These are phyloP conservation scores for Huntiella abstrusa DNA, from an alignment of 2,329 filamentous ascomycete species.

Conservation along the genomic window DNA sequence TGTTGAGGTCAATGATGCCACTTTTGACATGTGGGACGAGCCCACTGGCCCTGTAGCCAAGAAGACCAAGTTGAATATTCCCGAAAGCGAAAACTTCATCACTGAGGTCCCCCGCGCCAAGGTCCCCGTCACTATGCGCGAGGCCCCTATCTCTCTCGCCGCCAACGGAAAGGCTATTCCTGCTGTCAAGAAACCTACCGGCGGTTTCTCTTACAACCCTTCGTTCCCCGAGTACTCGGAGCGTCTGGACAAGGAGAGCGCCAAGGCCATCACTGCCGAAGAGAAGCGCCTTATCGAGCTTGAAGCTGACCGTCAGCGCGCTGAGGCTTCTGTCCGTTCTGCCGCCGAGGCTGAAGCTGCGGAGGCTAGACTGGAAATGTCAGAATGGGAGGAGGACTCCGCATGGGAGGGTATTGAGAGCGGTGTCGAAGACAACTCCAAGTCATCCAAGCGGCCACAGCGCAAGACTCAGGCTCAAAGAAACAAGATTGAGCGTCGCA, in stretches of 20 bases:
- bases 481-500: conserved; percentile 74
- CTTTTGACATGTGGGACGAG: conserved; percentile 62
- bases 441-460: conserved; percentile 51
- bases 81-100: conserved; percentile 33
- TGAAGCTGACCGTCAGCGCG: conserved; percentile 45
- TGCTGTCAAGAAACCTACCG: conserved; percentile 59
- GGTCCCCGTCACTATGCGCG: conserved; percentile 55
- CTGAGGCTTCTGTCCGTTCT: conserved; percentile 49
- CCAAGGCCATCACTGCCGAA: conserved; percentile 64
- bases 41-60: conserved; percentile 17
- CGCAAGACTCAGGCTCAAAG: conserved; percentile 74
- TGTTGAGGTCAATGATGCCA: conserved; percentile 38
- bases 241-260: conserved; percentile 53
- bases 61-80: conserved; percentile 27
- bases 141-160: conserved; percentile 63
- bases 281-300: conserved; percentile 50
- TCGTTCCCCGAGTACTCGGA: conserved; percentile 69
- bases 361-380: conserved; percentile 44
- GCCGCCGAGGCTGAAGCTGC: conserved; percentile 59
- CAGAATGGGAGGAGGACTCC: conserved; percentile 68
- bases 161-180: conserved; percentile 63
- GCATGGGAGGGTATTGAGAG: conserved; percentile 85
- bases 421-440: conserved; percentile 46
- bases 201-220: conserved; percentile 85
- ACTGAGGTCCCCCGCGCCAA: conserved; percentile 46